Evolutionary conservation across 1,139 yeast genomes (phyloP).

Genomic region (Debaryomyces sp.): DNA sequence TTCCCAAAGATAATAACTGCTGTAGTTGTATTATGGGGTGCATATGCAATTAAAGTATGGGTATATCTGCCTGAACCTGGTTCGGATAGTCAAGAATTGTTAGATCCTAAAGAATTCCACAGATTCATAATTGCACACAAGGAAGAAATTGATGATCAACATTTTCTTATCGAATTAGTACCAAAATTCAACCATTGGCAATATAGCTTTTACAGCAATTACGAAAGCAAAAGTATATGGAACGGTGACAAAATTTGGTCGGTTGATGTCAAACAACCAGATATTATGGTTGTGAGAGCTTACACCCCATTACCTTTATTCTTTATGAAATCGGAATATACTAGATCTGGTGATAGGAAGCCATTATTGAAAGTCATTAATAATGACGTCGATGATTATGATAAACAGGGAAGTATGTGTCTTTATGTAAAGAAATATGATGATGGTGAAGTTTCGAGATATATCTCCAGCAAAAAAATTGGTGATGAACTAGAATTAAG

Average conservation of each 20-base stretch:
- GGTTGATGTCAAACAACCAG: conserved; percentile 89
- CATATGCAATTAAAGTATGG: conserved; percentile 57
- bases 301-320: conserved; percentile 88
- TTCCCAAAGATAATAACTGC: conserved; percentile 59
- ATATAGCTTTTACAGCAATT: conserved; percentile 40
- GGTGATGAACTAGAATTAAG: conserved; percentile 76
- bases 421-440: conserved; percentile 76
- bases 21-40: conserved; percentile 61
- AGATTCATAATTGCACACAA: conserved; percentile 71
- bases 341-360: conserved; percentile 46
- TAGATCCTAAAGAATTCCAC: conserved; percentile 63
- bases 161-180: conserved; percentile 71
- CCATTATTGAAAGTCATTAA: conserved; percentile 50
- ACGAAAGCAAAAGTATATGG: conserved; percentile 57
- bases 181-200: conserved; percentile 63
- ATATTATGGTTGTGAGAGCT: conserved; percentile 82
- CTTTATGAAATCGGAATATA: conserved; percentile 48
- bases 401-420: conserved; percentile 63
- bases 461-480: conserved; percentile 60
- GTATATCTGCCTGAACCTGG: conserved; percentile 45
- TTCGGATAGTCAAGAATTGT: conserved; percentile 48
- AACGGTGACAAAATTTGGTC: conserved; percentile 82
- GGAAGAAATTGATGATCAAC: conserved; percentile 65
- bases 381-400: conserved; percentile 52
- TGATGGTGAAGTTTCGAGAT: conserved; percentile 87